Base-by-base conservation (phyloP, 371 early-diverging fungal species). In the Mortierella sp. region DNA sequence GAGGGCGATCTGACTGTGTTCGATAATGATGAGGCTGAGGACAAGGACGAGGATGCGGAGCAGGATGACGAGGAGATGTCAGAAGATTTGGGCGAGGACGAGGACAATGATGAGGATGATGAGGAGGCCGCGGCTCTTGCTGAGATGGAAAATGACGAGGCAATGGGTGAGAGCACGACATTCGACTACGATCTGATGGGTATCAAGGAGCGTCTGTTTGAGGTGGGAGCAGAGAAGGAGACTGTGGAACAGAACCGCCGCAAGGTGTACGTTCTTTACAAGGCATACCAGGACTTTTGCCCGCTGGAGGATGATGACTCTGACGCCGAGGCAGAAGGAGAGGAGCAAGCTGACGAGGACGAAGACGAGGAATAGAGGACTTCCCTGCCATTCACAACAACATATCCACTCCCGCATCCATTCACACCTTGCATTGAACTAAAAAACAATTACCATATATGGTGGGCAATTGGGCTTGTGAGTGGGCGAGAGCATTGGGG, bases 281-380 rank as follows among this genome's bases (percentile, higher is more conserved):
- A 88, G 75, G 88, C 83, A 71, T 89, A 89, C 70, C 83, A 88
- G 71, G 90, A 90, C 14, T 89, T 90, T 21, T 89, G 90, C 77
- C 91, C 90, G 51, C 78, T 84, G 19, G 91, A 90, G 19, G 89
- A 88, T 64, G 90, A 90, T 73, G 91, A 93, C 67, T 90, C 88
- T 46, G 89, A 89, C 3, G 76, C 85, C 11, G 78, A 83, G 34
- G 81, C 77, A 0, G 88, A 88, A 37, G 87, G 81, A 54, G 86
- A 74, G 37, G 89, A 81, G 48, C 87, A 87, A 34, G 83, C 71
- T 3, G 67, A 74, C 9, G 79, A 74, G 37, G 71, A 43, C 5
- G 76, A 80, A 53, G 77, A 74, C 9, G 81, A 81, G 71, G 73
- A 75, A 72, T 44, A 61, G 72, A 40, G 61, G 40, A 44, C 9